Evolutionary conservation across 768 basidiomycete genomes (phyloP).

Genomic region (Lactarius hengduanensis): DNA sequence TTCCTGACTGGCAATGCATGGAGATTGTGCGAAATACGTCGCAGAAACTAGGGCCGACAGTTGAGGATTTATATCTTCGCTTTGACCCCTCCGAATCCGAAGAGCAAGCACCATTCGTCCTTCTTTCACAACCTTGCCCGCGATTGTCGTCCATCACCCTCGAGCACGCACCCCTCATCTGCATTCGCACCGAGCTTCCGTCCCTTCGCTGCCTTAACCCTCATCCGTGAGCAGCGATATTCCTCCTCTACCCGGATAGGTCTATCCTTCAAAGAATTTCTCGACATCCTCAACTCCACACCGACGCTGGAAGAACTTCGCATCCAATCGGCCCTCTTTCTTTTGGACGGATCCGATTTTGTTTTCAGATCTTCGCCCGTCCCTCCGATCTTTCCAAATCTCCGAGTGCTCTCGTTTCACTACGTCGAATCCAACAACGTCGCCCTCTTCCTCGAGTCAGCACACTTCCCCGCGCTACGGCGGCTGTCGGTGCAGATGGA

Average conservation of each 20-base stretch:
- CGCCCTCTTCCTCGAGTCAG: conserved; percentile 35
- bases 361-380: conserved; percentile 30
- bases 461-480: conserved; percentile 30
- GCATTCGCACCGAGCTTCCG: conserved; percentile 32
- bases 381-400: conserved; percentile 28
- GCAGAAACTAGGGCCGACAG: conserved; percentile 30
- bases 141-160: conserved; percentile 32
- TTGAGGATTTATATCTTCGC: conserved; percentile 35
- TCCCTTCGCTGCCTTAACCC: conserved; percentile 30
- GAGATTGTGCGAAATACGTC: conserved; percentile 30
- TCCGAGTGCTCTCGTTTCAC: conserved; percentile 30
- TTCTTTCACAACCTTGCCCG: conserved; percentile 33
- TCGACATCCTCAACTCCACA: conserved; percentile 24
- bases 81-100: conserved; percentile 33
- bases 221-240: conserved; percentile 34
- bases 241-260: conserved; percentile 30
- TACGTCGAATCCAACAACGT: conserved; percentile 34
- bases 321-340: conserved; percentile 33
- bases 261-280: conserved; percentile 33
- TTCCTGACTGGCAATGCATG: conserved; percentile 34
- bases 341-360: conserved; percentile 32
- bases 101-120: conserved; percentile 30
- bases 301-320: conserved; percentile 32
- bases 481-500: conserved; percentile 34
- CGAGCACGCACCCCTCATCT: conserved; percentile 35